These are phyloP conservation scores for Solidago caesia DNA, from an alignment of 129 eudicot genomes.

Conservation along the genomic window DNA sequence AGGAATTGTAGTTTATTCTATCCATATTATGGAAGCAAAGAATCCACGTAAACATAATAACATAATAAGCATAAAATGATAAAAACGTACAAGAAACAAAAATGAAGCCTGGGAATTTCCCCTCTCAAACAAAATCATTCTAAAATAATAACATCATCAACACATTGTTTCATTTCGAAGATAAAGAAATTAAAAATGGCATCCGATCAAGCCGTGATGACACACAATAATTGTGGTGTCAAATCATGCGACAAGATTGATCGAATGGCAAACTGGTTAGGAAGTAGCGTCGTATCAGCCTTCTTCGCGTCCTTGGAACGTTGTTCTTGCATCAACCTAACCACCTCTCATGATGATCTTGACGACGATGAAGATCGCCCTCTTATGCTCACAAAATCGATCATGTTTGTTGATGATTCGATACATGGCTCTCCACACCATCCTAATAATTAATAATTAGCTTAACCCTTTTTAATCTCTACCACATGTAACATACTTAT, in stretches of 20 bases:
- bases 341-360: constrained; percentile 47
- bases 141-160: constrained; percentile 4
- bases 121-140: constrained; percentile 9
- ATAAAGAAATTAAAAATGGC: constrained; percentile 4
- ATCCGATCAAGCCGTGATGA: constrained; percentile 21
- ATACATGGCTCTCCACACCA: constrained; percentile 10
- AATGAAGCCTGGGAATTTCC: constrained; percentile 1
- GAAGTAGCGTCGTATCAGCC: constrained; percentile 55
- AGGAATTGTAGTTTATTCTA: neutral
- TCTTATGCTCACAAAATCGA: constrained; percentile 42
- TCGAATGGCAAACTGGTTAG: constrained; percentile 52
- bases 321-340: constrained; percentile 55
- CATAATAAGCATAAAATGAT: neutral
- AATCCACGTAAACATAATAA: constrained; percentile 1
- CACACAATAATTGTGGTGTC: constrained; percentile 27
- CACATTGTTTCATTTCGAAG: neutral
- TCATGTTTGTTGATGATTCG: constrained; percentile 24
- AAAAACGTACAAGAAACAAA: constrained; percentile 13
- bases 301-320: constrained; percentile 68
- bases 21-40: constrained; percentile 5
- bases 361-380: constrained; percentile 55
- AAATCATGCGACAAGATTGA: constrained; percentile 49
- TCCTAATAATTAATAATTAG: constrained; percentile 1
- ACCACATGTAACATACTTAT: neutral
- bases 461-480: constrained; percentile 11